Evolutionary conservation across 495 filamentous ascomycete species (phyloP), one percentile per base, ranked within the genome.

Genomic region (Neurospora pannonica): DNA sequence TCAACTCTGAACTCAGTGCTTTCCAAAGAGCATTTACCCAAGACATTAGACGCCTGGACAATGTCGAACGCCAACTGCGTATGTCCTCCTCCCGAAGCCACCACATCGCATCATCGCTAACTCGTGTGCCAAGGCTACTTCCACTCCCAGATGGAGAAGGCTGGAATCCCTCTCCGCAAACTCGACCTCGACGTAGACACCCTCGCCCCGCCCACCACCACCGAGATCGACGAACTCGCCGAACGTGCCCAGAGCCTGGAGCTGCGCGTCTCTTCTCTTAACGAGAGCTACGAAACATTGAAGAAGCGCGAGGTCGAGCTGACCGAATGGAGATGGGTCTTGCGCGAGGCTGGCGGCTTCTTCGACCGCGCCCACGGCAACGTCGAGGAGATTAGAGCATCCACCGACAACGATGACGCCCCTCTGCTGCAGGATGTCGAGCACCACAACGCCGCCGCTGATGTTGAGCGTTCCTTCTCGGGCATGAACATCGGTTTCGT

Each of bases 401-500:
- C 93, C 19, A 92, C 92, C 72, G 95, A 97, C 77, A 90, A 97
- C 74, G 92, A 94, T 78, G 94, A 96, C 76, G 92, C 92, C 75
- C 92, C 92, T 39, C 85, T 97, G 71, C 88, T 97, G 76, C 89
- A 91, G 81, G 92, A 97, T 80, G 90, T 98, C 74, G 95, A 98
- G 82, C 93, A 96, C 78, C 88, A 94, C 80, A 87, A 88, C 72
- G 85, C 88, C 74, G 93, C 93, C 78, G 90, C 91, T 48, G 92
- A 95, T 76, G 86, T 89, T 73, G 93, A 94, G 79, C 92, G 93
- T 78, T 94, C 94, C 60, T 95, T 98, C 81, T 93, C 93, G 9
- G 92, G 93, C 70, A 97, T 97, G 93, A 97, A 97, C 81, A 98
- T 99, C 78, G 97, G 97, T n/a, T 98, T 99, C 77, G 96, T 99